Evolutionary conservation across 345 rosid species (phyloP).

Genomic region (Streptanthus diversifolius): DNA sequence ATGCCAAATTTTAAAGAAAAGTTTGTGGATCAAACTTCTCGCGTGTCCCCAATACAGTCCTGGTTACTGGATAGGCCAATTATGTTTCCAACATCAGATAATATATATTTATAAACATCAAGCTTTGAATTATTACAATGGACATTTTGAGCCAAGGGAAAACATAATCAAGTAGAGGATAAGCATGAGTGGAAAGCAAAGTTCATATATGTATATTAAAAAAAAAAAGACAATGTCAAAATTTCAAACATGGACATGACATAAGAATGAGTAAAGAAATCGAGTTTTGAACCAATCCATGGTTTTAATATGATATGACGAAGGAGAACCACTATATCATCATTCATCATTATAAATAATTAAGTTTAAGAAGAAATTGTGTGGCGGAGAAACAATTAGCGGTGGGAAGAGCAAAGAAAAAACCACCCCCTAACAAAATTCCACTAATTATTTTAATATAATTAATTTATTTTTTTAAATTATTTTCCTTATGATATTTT

Average conservation of each 20-base stretch:
- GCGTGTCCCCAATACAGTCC: not conserved
- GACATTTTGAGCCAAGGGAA: constrained; percentile 2
- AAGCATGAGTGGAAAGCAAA: constrained; percentile 28
- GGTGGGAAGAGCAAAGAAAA: constrained; percentile 22
- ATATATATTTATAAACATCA: constrained; percentile 8
- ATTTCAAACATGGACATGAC: constrained; percentile 1
- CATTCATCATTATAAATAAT: constrained; percentile 24
- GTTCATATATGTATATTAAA: not conserved
- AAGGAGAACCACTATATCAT: constrained; percentile 14
- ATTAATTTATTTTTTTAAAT: no score
- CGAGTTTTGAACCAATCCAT: constrained; percentile 29
- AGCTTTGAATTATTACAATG: not conserved
- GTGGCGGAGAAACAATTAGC: constrained; percentile 28
- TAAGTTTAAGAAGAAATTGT: not conserved
- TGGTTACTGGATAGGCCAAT: constrained; percentile 1
- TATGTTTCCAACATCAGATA: not conserved
- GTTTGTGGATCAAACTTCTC: not conserved
- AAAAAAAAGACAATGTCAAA: not conserved
- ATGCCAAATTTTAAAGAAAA: not conserved
- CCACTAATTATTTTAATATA: not conserved
- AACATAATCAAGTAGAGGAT: constrained; percentile 24
- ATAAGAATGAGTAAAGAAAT: not conserved
- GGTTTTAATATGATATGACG: constrained; percentile 9
- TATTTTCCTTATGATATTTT: not conserved
- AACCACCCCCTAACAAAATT: constrained; percentile 13